These are phyloP conservation scores for Boeremia exigua DNA, from an alignment of 2,329 filamentous ascomycete genomes.

Conservation along the genomic window DNA sequence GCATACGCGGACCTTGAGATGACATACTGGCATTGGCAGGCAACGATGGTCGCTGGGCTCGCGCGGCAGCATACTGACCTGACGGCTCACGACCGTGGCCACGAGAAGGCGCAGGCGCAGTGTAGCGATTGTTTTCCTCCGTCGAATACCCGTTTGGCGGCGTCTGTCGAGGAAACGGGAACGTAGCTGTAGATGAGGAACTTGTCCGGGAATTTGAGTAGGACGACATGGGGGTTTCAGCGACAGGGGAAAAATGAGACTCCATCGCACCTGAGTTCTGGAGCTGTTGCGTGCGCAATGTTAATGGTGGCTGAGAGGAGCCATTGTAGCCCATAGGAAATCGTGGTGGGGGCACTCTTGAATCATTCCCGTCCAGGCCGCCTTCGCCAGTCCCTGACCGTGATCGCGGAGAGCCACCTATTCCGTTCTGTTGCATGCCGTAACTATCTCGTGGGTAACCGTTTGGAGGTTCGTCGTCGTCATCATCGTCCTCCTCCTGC, in stretches of 20 bases:
- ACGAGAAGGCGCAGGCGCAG: conserved; percentile 81
- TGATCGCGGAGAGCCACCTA: conserved; percentile 75
- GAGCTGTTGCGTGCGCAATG: conserved; percentile 69
- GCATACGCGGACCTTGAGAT: conserved; percentile 62
- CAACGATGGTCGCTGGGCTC: conserved; percentile 79
- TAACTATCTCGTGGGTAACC: conserved; percentile 55
- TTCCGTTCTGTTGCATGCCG: conserved; percentile 70
- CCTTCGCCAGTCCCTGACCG: conserved; percentile 79
- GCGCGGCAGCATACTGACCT: conserved; percentile 68
- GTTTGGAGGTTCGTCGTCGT: conserved; percentile 52
- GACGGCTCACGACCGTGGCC: conserved; percentile 78
- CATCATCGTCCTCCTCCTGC: conserved; percentile 63
- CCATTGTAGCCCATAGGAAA: conserved; percentile 68
- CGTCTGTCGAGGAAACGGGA: conserved; percentile 77
- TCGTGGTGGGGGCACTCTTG: conserved; percentile 68
- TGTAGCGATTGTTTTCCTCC: conserved; percentile 80
- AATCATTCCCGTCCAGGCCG: conserved; percentile 53
- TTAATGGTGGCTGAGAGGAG: conserved; percentile 61
- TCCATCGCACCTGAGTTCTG: conserved; percentile 74
- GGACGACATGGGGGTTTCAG: conserved; percentile 75
- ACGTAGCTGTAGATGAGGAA: conserved; percentile 74
- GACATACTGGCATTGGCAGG: conserved; percentile 66
- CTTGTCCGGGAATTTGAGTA: conserved; percentile 68
- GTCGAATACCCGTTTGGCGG: conserved; percentile 74
- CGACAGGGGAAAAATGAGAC: conserved; percentile 91